Percentiles rank a stretch among this genome's conserved stretches.
These are phyloP conservation scores for Cladosporium sp. DNA, from an alignment of 2,329 filamentous ascomycete species.

Conservation along the genomic window DNA sequence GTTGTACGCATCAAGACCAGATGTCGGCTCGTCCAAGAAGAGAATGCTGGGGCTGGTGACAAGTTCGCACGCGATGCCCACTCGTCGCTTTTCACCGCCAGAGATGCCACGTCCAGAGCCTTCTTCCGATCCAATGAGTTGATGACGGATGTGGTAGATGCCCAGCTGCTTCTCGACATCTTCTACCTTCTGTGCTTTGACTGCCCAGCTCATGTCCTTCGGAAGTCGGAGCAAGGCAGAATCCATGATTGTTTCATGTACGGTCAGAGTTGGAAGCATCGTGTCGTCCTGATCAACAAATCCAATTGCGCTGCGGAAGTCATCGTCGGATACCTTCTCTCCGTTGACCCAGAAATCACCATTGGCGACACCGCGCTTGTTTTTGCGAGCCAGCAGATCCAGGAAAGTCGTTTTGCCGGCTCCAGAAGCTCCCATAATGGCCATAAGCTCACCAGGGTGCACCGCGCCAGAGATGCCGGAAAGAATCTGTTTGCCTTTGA, in stretches of 20 bases:
- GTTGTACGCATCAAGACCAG: slow-evolving; percentile 91
- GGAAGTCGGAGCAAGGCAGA: slow-evolving; percentile 90
- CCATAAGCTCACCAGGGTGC: slow-evolving; percentile 90
- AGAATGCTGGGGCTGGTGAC: slow-evolving; percentile 96
- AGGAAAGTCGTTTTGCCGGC: slow-evolving; percentile 97
- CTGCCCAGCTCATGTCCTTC: slow-evolving; percentile 74
- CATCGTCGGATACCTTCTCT: slow-evolving; percentile 73
- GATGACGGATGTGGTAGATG: slow-evolving; percentile 89
- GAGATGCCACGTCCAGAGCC: slow-evolving; percentile 91
- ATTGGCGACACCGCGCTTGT: slow-evolving; percentile 73
- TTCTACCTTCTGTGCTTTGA: slow-evolving; percentile 86
- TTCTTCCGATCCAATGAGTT: slow-evolving; percentile 92
- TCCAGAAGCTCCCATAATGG: slow-evolving; percentile 96
- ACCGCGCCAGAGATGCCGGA: slow-evolving; percentile 74
- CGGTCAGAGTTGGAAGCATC: slow-evolving; percentile 89
- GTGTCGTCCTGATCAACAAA: slow-evolving; percentile 99
- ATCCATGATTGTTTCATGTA: slow-evolving; percentile 94
- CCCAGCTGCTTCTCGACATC: slow-evolving; percentile 96
- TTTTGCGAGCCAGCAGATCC: slow-evolving; percentile 92
- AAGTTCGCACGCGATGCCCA: slow-evolving; percentile 94
- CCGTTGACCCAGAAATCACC: slow-evolving; percentile 93
- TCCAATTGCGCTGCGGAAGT: slow-evolving; percentile 87
- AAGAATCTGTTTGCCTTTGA: slow-evolving; percentile 85
- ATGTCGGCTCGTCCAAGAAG: slow-evolving; percentile 95
- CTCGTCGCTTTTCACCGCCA: slow-evolving; percentile 90